Base-by-base conservation (phyloP, 2,329 filamentous ascomycete genomes). In the Paecilomyces niveus region DNA sequence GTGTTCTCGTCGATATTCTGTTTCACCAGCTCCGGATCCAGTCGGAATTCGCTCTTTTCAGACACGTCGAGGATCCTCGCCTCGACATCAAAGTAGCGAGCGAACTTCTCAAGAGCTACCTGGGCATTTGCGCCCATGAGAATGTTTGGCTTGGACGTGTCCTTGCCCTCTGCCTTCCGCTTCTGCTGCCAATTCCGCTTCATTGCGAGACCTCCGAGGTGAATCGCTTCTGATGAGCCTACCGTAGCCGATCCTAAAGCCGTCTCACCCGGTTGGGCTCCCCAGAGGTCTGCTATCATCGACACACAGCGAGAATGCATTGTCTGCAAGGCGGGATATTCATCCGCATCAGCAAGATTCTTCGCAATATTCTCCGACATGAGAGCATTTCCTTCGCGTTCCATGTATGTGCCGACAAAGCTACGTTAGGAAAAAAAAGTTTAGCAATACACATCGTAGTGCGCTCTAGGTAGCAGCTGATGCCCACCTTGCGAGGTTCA, bases 111-210 rank as follows among this genome's bases (percentile, higher is more conserved):
- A 50, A 89, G 77, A 0, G 87, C 87, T 0, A 90, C 87, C 72
- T 90, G 88, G 1, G 87, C 87, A 63, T 89, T 89, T 24, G 85
- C 80, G 1, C 86, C 87, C 87, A 90, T 90, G 66, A 90, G 77
- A 62, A 90, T 89, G 67, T 90, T 90, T 1, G 88, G 88, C 32
- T 82, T 84, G 1, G 73, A 78, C 1, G 79, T 83, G 62, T 87
- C 85, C 61, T 89, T 88, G 13, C 86, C 85, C 39, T 80, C 80
- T 0, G 76, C 79, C 57, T 74, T 76, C 26, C 86, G 79, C 64
- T 80, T 82, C 65, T 88, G 83, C 69, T 89, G 85, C 88, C 87
- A 90, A 21, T 84, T 78, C n/a, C 86, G 79, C 76, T 89, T 89
- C 87, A 90, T 89, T 3, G 87, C 87, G 21, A 90, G 74, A 1